These are phyloP conservation scores for Cryptococcus floricola DNA, from an alignment of 1,284 basidiomycete species.

Conservation along the genomic window DNA sequence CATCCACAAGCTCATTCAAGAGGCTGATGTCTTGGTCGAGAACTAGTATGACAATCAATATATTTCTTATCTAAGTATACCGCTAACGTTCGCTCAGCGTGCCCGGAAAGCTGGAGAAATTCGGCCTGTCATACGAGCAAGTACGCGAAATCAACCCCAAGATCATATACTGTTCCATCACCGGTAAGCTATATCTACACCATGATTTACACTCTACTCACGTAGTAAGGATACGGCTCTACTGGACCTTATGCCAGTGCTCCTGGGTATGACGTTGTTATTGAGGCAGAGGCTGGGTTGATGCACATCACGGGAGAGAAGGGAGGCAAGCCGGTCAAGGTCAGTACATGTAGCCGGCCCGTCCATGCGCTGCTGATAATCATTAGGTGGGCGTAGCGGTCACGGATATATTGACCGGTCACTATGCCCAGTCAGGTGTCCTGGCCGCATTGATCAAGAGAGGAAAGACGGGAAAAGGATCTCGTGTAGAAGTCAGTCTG, in stretches of 20 bases:
- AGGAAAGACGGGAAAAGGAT: constrained; percentile 77
- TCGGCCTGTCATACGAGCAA: constrained; percentile 83
- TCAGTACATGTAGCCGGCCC: constrained; percentile 12
- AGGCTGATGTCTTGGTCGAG: constrained; percentile 82
- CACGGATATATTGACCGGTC: constrained; percentile 69
- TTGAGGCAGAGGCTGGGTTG: constrained; percentile 84
- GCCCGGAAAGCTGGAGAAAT: constrained; percentile 69
- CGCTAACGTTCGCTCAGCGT: constrained; percentile 19
- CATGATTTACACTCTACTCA: not conserved
- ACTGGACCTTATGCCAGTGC: constrained; percentile 79
- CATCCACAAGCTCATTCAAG: constrained; percentile 65
- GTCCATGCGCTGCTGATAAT: not conserved
- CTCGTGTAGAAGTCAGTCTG: constrained; percentile 84
- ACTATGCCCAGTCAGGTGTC: constrained; percentile 91
- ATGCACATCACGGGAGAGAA: constrained; percentile 96
- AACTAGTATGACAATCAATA: constrained; percentile 61
- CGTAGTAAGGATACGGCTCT: constrained; percentile 82
- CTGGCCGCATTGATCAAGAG: constrained; percentile 83
- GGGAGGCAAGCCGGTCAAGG: constrained; percentile 79
- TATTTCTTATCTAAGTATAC: not conserved
- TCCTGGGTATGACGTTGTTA: constrained; percentile 86
- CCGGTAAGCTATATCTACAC: constrained; percentile 56
- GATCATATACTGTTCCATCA: constrained; percentile 86
- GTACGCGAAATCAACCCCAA: constrained; percentile 72
- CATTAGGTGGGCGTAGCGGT: constrained; percentile 72